Conservation (phyloP, 2,329 filamentous ascomycete genomes). For the Fragosphaeria purpurea region DNA sequence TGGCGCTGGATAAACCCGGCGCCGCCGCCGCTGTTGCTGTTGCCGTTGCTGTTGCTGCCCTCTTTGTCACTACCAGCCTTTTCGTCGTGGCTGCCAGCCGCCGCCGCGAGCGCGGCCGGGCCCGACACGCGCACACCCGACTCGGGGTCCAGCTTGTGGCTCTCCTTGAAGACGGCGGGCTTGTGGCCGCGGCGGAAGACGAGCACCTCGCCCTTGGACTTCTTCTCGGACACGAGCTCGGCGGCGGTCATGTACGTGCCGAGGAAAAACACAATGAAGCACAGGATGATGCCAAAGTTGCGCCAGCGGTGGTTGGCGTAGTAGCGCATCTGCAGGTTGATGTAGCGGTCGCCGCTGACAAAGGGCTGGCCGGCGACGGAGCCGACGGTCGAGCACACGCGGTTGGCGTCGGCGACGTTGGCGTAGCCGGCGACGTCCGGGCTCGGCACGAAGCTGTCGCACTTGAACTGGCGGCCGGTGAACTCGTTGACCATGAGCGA, state of each 20-base stretch:
- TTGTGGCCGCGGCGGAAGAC: conserved; percentile 63
- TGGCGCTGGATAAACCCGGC: conserved; percentile 41
- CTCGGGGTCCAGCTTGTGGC: conserved; percentile 52
- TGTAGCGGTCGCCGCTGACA: conserved; percentile 50
- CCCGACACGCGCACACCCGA: conserved; percentile 40
- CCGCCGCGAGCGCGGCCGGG: conserved; percentile 17
- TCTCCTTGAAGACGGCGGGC: conserved; percentile 47
- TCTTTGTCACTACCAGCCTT: neutral
- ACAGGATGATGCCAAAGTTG: conserved; percentile 61
- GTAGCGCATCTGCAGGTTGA: conserved; percentile 46
- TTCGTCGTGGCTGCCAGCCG: neutral
- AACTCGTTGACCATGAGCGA: conserved; percentile 79
- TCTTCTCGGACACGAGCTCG: conserved; percentile 55
- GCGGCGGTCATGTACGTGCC: conserved; percentile 52
- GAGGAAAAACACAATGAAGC: conserved; percentile 53
- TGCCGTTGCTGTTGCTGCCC: conserved; percentile 1
- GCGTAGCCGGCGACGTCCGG: conserved; percentile 25
- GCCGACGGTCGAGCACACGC: conserved; percentile 51
- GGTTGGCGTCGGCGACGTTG: conserved; percentile 26
- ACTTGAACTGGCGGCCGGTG: conserved; percentile 48
- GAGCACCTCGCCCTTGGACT: conserved; percentile 67
- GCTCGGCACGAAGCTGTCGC: conserved; percentile 36
- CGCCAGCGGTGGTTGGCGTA: conserved; percentile 52
- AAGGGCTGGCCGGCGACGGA: conserved; percentile 38
- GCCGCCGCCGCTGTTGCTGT: conserved; percentile 26